These are phyloP conservation scores for Rhododendron kiyosumense DNA, from an alignment of 148 eudicot species.

Conservation along the genomic window DNA sequence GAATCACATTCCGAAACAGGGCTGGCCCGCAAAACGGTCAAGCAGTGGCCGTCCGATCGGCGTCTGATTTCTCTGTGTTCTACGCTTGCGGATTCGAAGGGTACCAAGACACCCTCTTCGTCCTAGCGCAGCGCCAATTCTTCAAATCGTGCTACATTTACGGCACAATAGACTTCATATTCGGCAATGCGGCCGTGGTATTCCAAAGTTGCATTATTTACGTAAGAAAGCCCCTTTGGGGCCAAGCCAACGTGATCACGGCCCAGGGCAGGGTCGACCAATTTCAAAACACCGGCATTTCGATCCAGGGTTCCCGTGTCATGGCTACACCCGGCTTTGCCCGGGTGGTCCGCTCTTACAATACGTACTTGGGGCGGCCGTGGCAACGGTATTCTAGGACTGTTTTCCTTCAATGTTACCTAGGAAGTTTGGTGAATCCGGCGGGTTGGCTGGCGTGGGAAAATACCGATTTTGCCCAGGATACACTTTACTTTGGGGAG, in stretches of 20 bases:
- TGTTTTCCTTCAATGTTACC: constrained; percentile 8
- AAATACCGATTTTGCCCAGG: constrained; percentile 5
- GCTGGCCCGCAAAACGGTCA: constrained; percentile 19
- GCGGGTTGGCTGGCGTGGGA: constrained; percentile 30
- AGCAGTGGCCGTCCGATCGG: constrained; percentile 24
- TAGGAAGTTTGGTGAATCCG: constrained; percentile 20
- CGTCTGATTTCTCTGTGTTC: constrained; percentile 19
- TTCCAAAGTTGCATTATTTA: constrained; percentile 32
- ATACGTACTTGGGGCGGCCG: constrained; percentile 23
- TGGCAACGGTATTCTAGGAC: constrained; percentile 25
- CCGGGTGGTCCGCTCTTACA: not conserved
- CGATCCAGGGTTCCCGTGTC: constrained; percentile 32
- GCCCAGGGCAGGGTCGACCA: constrained; percentile 44
- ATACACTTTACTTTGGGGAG: constrained; percentile 35
- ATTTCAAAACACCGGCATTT: constrained; percentile 38
- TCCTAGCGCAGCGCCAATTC: constrained; percentile 20
- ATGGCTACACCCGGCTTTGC: constrained; percentile 16
- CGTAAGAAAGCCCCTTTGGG: constrained; percentile 27
- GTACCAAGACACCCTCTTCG: constrained; percentile 24
- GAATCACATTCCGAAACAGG: constrained; percentile 20
- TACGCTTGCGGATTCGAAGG: constrained; percentile 19
- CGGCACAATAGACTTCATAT: constrained; percentile 19
- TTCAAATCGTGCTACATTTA: constrained; percentile 18
- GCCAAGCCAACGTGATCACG: constrained; percentile 35
- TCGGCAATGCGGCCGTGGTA: constrained; percentile 20